Conservation (phyloP, 2,329 filamentous ascomycete species). For the Pseudocercospora musae region DNA sequence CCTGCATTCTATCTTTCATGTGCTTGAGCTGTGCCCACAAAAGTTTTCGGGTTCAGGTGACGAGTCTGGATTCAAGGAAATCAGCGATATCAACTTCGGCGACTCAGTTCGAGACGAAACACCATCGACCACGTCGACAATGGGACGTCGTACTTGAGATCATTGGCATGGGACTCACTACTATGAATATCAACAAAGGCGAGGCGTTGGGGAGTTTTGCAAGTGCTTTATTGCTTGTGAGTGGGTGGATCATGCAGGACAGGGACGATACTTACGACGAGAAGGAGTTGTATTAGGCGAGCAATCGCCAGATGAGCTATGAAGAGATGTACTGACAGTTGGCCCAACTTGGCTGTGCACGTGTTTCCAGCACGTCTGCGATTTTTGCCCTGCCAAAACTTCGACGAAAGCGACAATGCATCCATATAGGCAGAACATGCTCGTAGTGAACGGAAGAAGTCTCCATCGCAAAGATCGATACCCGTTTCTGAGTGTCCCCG, state of each 20-base stretch:
- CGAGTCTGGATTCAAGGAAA: neutral
- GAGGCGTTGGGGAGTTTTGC: constrained; percentile 2
- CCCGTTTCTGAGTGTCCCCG: neutral
- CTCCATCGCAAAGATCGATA: neutral
- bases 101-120: neutral
- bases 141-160: neutral
- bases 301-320: neutral
- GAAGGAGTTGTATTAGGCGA: neutral
- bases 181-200: neutral
- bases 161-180: neutral
- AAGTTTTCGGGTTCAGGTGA: neutral
- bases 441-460: no score
- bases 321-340: neutral
- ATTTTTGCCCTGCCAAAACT: neutral
- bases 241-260: neutral
- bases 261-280: neutral
- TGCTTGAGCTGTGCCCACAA: neutral
- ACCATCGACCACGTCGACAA: neutral
- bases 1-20: neutral
- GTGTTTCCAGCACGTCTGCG: neutral
- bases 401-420: neutral
- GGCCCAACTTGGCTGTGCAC: neutral
- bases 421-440: neutral
- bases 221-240: neutral
- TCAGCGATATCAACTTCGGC: neutral